Evolutionary conservation across 2,329 filamentous ascomycete species (phyloP).

Genomic region (Aspergillus persii): DNA sequence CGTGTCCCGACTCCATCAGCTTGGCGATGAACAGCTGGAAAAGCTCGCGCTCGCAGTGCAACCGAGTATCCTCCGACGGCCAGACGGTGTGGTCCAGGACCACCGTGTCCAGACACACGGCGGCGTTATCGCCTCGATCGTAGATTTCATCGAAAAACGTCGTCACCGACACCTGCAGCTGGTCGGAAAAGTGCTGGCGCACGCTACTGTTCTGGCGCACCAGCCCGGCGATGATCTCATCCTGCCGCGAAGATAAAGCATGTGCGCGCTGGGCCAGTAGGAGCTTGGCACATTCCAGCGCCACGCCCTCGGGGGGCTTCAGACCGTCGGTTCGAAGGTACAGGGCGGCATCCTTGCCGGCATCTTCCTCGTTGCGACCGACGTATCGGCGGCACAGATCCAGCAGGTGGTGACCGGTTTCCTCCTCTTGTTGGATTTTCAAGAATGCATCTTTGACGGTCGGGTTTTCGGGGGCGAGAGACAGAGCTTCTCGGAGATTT

Average conservation of each 20-base stretch:
- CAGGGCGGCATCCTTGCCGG: constrained; percentile 44
- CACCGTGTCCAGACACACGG: constrained; percentile 47
- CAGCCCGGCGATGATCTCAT: constrained; percentile 48
- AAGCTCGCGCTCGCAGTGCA: constrained; percentile 47
- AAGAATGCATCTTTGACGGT: constrained; percentile 47
- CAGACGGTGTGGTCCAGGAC: constrained; percentile 47
- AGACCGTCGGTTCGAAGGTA: constrained; percentile 46
- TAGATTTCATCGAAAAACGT: constrained; percentile 51
- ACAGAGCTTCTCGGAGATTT: constrained; percentile 50
- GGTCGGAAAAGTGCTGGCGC: constrained; percentile 42
- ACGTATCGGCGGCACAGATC: constrained; percentile 46
- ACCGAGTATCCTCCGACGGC: constrained; percentile 42
- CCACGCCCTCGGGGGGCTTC: constrained; percentile 41
- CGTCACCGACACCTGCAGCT: constrained; percentile 45
- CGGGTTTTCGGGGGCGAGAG: constrained; percentile 45
- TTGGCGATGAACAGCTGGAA: constrained; percentile 73
- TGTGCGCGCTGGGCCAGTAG: constrained; percentile 38
- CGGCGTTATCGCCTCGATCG: constrained; percentile 47
- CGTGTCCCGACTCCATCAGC: constrained; percentile 85
- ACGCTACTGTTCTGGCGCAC: constrained; percentile 44
- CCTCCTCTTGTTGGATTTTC: constrained; percentile 44
- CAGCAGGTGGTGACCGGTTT: constrained; percentile 43
- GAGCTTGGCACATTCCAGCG: constrained; percentile 44
- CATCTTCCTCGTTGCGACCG: constrained; percentile 40
- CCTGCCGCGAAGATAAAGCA: constrained; percentile 40